Evolutionary conservation across 805 yeast species (phyloP).

Genomic region (Barnettozyma californica): DNA sequence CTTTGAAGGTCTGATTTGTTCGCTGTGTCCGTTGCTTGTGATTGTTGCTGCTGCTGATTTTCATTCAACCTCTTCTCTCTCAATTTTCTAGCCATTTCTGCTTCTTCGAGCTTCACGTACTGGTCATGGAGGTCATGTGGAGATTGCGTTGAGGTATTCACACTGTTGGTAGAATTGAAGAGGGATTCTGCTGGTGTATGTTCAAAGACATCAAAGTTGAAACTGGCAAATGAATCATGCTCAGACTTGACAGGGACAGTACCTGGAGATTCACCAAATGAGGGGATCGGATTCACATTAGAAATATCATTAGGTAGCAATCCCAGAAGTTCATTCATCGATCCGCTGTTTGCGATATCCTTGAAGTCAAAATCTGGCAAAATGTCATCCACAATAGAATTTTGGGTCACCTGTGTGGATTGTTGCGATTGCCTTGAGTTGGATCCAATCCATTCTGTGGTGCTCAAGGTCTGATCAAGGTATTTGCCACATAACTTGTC

Average conservation of each 20-base stretch:
- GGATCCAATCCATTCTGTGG: neutral
- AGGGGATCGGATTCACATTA: constrained; percentile 12
- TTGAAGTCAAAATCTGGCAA: constrained; percentile 25
- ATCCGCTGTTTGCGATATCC: constrained; percentile 17
- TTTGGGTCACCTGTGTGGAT: neutral
- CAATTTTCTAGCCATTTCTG: constrained; percentile 1
- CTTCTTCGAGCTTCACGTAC: constrained; percentile 1
- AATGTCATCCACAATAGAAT: constrained; percentile 8
- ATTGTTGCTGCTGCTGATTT: constrained; percentile 2
- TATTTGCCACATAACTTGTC: constrained; percentile 35
- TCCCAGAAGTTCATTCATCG: constrained; percentile 20
- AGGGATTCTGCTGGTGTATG: neutral
- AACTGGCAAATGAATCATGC: neutral
- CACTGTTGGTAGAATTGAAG: neutral
- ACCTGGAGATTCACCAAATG: neutral
- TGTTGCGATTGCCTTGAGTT: neutral
- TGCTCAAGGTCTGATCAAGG: constrained; percentile 16
- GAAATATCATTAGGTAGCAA: constrained; percentile 23
- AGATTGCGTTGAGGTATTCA: neutral
- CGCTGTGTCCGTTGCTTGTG: neutral
- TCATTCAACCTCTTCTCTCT: neutral
- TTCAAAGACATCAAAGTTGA: constrained; percentile 6
- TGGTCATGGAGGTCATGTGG: neutral
- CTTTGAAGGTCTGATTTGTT: constrained; percentile 5
- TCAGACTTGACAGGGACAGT: neutral